Percentiles rank a stretch among this genome's conserved stretches.
These are phyloP conservation scores for Debaryomyces hansenii DNA, from an alignment of 805 yeast species.

Conservation along the genomic window DNA sequence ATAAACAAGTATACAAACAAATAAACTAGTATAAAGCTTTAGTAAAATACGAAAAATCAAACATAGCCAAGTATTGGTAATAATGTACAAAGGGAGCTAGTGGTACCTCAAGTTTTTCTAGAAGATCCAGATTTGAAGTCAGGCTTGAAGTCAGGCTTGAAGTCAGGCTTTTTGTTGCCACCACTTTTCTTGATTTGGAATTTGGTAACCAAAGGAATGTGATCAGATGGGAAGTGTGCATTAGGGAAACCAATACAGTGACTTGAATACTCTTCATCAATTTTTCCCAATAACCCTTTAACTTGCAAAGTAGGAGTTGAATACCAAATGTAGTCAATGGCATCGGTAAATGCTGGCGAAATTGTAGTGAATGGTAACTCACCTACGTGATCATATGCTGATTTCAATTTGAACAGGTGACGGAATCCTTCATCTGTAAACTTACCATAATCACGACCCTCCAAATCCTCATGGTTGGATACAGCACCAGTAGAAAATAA, in stretches of 20 bases:
- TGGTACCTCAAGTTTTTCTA: conserved; percentile 33
- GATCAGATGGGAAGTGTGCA: conserved; percentile 92
- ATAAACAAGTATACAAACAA: neutral
- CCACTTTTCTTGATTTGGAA: conserved; percentile 64
- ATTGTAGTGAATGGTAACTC: conserved; percentile 94
- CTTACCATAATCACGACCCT: conserved; percentile 86
- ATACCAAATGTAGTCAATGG: conserved; percentile 95
- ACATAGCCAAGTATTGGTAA: neutral
- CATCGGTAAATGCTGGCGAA: conserved; percentile 90
- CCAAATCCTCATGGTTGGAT: conserved; percentile 76
- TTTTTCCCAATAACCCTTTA: conserved; percentile 80
- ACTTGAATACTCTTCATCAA: conserved; percentile 74
- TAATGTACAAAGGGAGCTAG: conserved; percentile 1
- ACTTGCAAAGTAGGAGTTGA: conserved; percentile 79
- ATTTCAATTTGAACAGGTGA: conserved; percentile 77
- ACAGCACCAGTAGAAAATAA: conserved; percentile 79
- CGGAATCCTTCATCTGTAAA: conserved; percentile 86
- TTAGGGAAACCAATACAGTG: conserved; percentile 91
- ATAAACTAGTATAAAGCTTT: neutral
- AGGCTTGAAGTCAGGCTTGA: conserved; percentile 41
- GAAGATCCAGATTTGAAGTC: conserved; percentile 34
- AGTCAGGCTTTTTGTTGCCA: conserved; percentile 34
- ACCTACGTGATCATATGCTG: conserved; percentile 80
- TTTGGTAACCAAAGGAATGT: conserved; percentile 80
- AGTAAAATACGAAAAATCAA: neutral